Base-by-base conservation (phyloP, 805 yeast species). In the Komagataella pseudopastoris region DNA sequence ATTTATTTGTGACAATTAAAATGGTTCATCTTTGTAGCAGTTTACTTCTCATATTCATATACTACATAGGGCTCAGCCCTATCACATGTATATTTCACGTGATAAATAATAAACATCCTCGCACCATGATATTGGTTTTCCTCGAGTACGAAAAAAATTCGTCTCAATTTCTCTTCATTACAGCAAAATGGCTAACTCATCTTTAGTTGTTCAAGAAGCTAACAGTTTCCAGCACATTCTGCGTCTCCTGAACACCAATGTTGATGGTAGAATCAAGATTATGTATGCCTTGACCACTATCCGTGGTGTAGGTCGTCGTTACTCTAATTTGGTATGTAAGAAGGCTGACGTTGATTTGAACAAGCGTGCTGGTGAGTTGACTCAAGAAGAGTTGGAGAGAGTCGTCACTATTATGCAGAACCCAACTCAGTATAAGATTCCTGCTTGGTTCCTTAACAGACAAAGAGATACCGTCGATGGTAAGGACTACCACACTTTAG, bases 251-350 rank as follows among this genome's bases (percentile, higher is more conserved):
- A 93, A 95, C 89, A 93, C 99, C 80, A 93, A 93, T 90, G 97
- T 93, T 75, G 99, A 93, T 78, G 99, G 99, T 86, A 90, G 95
- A 89, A 91, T 91, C 84, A 93, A 93, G 85, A 84, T 93, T 77
- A 95, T 93, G 93, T 95, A 90, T 88, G 99, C 99, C 75, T 82
- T 93, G 80, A 90, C 99, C 83, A 86, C 90, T 79, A 95, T 93
- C 75, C 88, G 96, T 82, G 99, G 99, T 90, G 98, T 93, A 70
- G 99, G 99, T 82, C 95, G 98, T 80, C 93, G 99, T 82, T 95
- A 91, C 87, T 82, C 99, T 77, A 93, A 95, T 90, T 82, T 93
- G 80, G 96, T 93, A 72, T 93, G 98, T 84, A 95, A 95, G 88
- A 95, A 91, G 85, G 99, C 99, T 70, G 99, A 93, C 83, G 95